Base-by-base conservation (phyloP, 1,139 yeast species). In the Protomyces lactucae-debilis region DNA sequence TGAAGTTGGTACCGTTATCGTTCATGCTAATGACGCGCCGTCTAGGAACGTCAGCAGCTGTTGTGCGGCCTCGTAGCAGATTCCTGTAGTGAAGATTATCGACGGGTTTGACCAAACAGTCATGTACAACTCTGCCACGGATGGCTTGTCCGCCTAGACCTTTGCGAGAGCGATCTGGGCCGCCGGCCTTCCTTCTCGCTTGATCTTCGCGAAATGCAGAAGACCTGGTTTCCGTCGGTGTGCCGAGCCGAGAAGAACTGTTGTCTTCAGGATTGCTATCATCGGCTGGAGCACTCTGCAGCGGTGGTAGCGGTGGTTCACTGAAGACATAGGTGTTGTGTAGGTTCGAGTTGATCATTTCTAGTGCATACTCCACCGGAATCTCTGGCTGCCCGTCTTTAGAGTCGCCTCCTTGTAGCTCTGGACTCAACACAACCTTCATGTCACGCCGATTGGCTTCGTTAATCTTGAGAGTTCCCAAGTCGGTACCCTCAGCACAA, bases 81-180 rank as follows among this genome's bases (percentile, higher is more conserved):
- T 48, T 59, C 18, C 63, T 52, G 23, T 59, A 59, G 18, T 52
- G 43, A 5, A 28, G 28, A 32, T 59, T 59, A 36, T 59, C 63
- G 21, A 59, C 54, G 10, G 68, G 68, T 18, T 60, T 55, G 9
- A 65, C 66, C 18, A 60, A 57, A 53, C 71, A 69, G 53, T 69
- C 99, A 74, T 93, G 97, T 68, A 87, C 88, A 35, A 93, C 86
- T 54, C 91, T 88, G 39, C 99, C 99, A 25, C 85, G 83, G 55
- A 93, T 76, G 2, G 92, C 83, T 32, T 0, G 99, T 91, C 57
- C 63, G 10, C 54, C 63, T 32, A 55, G 71, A 88, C 88, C 76
- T 91, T 75, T 40, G 67, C 60, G 56, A 45, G 61, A 40, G 5
- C 65, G 57, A 32, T 61, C 65, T 36, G 59, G 63, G 1, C 63